A percentile compares a stretch with the other conserved stretches of the same genome.
phyloP scores from a whole-genome alignment of 345 rosid species.

The Populus ilicifolia region DNA sequence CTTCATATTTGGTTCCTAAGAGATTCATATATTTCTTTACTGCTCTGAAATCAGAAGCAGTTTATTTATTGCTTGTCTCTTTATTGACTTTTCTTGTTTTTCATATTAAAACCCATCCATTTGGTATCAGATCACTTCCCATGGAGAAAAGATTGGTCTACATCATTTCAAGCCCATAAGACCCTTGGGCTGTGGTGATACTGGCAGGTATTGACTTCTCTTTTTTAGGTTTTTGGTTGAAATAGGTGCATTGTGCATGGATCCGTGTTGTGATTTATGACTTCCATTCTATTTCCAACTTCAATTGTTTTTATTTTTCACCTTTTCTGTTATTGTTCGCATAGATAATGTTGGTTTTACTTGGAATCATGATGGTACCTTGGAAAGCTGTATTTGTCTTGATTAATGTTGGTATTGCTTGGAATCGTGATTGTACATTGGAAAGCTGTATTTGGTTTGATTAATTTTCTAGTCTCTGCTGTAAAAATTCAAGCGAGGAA shows the following conservation, averaged over 20 bases:
- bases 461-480: not conserved
- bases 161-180: slow-evolving; percentile 89
- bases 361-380: not conserved
- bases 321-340: not conserved
- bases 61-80: not conserved
- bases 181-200: slow-evolving; percentile 95
- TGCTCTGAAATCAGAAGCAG: not conserved
- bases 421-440: not conserved
- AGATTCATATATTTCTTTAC: not conserved
- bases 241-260: not conserved
- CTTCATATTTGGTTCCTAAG: not conserved
- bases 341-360: not conserved
- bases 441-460: not conserved
- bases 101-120: slow-evolving; percentile 4
- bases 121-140: slow-evolving; percentile 53
- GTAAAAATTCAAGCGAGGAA: not conserved
- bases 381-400: not conserved
- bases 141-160: slow-evolving; percentile 67
- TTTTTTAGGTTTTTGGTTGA: not conserved
- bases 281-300: not conserved
- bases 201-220: slow-evolving; percentile 66
- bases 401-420: not conserved
- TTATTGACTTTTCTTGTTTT: not conserved
- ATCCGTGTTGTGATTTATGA: not conserved
- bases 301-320: not conserved